A percentile compares a stretch with the other conserved stretches of the same genome.
Evolutionary conservation across 2,329 filamentous ascomycete genomes (phyloP).

Genomic region (Colletotrichum lindemuthianum): DNA sequence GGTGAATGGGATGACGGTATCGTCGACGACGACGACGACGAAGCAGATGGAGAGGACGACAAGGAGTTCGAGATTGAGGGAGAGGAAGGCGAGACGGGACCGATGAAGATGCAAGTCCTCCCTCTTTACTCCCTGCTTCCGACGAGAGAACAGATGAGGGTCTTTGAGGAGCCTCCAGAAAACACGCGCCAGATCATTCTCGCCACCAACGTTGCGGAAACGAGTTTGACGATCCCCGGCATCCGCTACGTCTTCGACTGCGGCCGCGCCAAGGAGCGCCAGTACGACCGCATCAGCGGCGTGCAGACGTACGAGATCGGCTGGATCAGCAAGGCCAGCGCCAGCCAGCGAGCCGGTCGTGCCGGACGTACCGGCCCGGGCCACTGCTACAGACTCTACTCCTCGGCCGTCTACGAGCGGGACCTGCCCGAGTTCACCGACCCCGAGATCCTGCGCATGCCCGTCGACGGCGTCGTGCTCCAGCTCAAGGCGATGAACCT

Average conservation of each 20-base stretch:
- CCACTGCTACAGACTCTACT: slow-evolving; percentile 95
- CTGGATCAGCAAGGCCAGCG: slow-evolving; percentile 98
- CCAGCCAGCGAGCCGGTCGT: slow-evolving; percentile 89
- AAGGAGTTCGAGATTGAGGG: slow-evolving; percentile 76
- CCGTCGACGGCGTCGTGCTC: slow-evolving; percentile 90
- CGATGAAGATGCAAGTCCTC: slow-evolving; percentile 82
- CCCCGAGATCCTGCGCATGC: slow-evolving; percentile 89
- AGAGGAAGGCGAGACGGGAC: slow-evolving; percentile 67
- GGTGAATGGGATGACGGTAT: slow-evolving; percentile 69
- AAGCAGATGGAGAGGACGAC: slow-evolving; percentile 62
- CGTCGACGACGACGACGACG: slow-evolving; percentile 67
- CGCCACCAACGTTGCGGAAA: slow-evolving; percentile 97
- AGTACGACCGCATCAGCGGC: slow-evolving; percentile 86
- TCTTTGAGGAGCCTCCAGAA: slow-evolving; percentile 87
- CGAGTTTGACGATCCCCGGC: slow-evolving; percentile 94
- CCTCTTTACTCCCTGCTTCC: slow-evolving; percentile 93
- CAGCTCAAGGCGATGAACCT: slow-evolving; percentile 96
- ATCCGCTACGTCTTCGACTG: slow-evolving; percentile 97
- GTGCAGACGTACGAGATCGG: slow-evolving; percentile 95
- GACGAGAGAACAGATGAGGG: slow-evolving; percentile 87
- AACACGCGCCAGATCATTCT: slow-evolving; percentile 87
- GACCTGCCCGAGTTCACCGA: slow-evolving; percentile 88
- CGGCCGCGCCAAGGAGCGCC: slow-evolving; percentile 90
- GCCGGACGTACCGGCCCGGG: slow-evolving; percentile 95
- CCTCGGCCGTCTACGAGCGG: slow-evolving; percentile 90